Conservation (phyloP, 2,329 filamentous ascomycete genomes). For the Pezizomycotina sp. region DNA sequence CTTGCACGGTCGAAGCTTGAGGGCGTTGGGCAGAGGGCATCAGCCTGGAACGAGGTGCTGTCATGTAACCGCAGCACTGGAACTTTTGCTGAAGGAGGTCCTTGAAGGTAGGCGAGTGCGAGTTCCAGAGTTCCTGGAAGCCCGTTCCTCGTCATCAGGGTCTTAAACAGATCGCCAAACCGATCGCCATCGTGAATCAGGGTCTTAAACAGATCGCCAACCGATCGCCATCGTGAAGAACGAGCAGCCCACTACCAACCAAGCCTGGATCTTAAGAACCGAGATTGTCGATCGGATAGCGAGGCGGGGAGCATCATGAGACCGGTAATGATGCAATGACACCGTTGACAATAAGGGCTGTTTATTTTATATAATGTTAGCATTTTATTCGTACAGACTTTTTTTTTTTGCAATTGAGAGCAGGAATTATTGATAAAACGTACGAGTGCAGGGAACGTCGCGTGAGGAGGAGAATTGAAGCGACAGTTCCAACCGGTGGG, state of each 20-base stretch:
- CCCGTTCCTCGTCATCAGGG: conserved; percentile 50
- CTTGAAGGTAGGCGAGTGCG: conserved; percentile 42
- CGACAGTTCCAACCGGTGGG: too few species aligned
- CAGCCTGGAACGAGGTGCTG: too few species aligned
- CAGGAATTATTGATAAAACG: conserved; percentile 21
- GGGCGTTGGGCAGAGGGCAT: conserved; percentile 46
- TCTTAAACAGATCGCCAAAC: conserved; percentile 59
- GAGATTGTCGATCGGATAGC: conserved; percentile 45
- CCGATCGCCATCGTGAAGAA: conserved; percentile 51
- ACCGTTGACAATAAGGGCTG: conserved; percentile 55
- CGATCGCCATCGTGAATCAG: conserved; percentile 53
- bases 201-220: conserved; percentile 57
- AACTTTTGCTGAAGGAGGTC: conserved; percentile 57
- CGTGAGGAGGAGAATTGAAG: too few species aligned
- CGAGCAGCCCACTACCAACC: conserved; percentile 44
- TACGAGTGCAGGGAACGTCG: conserved; percentile 40
- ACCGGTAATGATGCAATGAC: conserved; percentile 53
- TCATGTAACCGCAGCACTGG: conserved; percentile 63
- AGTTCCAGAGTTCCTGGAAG: conserved; percentile 47
- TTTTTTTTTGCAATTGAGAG: conserved; percentile 2
- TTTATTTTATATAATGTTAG: conserved; percentile 5
- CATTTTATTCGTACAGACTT: conserved; percentile 20
- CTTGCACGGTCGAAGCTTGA: conserved; percentile 51
- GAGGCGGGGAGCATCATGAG: conserved; percentile 54
- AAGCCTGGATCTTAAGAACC: conserved; percentile 55